Percentiles rank a stretch among this genome's conserved stretches.
Evolutionary conservation across 495 filamentous ascomycete species (phyloP).

Genomic region (Lophium mytilinum): DNA sequence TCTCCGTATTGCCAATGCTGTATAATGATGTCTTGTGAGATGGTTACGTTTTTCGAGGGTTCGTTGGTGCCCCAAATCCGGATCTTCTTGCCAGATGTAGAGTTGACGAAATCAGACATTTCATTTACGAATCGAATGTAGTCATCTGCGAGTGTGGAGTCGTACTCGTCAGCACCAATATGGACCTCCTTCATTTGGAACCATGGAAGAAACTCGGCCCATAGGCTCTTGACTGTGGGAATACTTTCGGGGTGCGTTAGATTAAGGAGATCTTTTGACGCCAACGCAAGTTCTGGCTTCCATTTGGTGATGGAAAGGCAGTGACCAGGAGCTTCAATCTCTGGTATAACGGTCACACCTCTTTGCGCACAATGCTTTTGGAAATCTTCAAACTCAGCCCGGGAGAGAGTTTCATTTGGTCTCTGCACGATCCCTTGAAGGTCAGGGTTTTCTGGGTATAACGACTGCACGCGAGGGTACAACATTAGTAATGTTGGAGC

Average conservation of each 20-base stretch:
- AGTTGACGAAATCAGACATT: constrained; percentile 39
- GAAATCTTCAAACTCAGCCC: constrained; percentile 42
- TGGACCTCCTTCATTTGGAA: constrained; percentile 50
- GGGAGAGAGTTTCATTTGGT: constrained; percentile 42
- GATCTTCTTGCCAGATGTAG: constrained; percentile 39
- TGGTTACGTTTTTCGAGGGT: constrained; percentile 34
- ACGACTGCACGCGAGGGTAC: constrained; percentile 7
- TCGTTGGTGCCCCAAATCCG: constrained; percentile 50
- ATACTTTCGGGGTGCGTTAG: constrained; percentile 47
- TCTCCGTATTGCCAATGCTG: constrained; percentile 54
- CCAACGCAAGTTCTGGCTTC: constrained; percentile 47
- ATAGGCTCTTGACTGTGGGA: constrained; percentile 45
- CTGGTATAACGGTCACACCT: constrained; percentile 47
- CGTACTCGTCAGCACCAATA: constrained; percentile 52
- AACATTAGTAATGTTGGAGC: too few species aligned
- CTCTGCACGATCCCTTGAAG: constrained; percentile 41
- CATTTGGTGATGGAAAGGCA: constrained; percentile 47
- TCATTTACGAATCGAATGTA: constrained; percentile 50
- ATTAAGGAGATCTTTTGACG: constrained; percentile 45
- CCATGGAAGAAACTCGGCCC: constrained; percentile 50
- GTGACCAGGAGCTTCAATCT: constrained; percentile 50
- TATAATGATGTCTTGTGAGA: constrained; percentile 40
- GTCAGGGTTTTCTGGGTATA: constrained; percentile 36
- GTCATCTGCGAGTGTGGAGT: constrained; percentile 41
- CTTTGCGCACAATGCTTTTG: constrained; percentile 44